Evolutionary conservation across 1,139 yeast species (phyloP).

Genomic region (Saccharomycopsis crataegensis): DNA sequence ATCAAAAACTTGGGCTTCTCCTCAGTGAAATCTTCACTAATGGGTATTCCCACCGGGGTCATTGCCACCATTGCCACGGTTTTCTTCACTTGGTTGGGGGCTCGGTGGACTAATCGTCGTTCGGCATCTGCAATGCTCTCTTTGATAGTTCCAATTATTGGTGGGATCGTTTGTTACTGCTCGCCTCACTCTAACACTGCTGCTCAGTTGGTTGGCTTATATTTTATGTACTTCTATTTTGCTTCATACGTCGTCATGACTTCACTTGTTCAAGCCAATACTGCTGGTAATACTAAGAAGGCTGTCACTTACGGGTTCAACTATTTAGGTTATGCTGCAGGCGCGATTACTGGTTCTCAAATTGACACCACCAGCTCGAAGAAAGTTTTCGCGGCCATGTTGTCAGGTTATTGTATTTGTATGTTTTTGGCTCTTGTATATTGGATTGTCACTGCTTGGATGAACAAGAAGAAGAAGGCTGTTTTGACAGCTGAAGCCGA

Average conservation of each 20-base stretch:
- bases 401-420: conserved; percentile 30
- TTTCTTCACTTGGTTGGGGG: not conserved
- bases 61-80: conserved; percentile 22
- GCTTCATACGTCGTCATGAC: conserved; percentile 28
- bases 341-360: conserved; percentile 53
- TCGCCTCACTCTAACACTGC: conserved; percentile 22
- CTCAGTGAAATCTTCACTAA: conserved; percentile 33
- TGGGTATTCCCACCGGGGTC: conserved; percentile 34
- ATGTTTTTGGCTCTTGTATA: conserved; percentile 27
- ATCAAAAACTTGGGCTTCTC: conserved; percentile 33
- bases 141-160: conserved; percentile 26
- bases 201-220: conserved; percentile 35
- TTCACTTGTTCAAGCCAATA: conserved; percentile 41
- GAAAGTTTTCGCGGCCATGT: conserved; percentile 19
- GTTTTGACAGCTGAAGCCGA: conserved; percentile 17
- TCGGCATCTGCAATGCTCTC: not conserved
- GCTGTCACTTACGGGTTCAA: conserved; percentile 36
- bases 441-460: conserved; percentile 27
- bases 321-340: conserved; percentile 50
- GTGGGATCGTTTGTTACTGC: conserved; percentile 5
- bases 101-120: conserved; percentile 22
- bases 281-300: conserved; percentile 57
- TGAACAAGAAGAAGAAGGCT: conserved; percentile 25
- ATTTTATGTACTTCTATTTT: conserved; percentile 23
- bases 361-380: conserved; percentile 34